Evolutionary conservation across 306 rosid genomes (phyloP), one percentile per base, ranked within the genome.

Genomic region (Ormosia semicastrata): DNA sequence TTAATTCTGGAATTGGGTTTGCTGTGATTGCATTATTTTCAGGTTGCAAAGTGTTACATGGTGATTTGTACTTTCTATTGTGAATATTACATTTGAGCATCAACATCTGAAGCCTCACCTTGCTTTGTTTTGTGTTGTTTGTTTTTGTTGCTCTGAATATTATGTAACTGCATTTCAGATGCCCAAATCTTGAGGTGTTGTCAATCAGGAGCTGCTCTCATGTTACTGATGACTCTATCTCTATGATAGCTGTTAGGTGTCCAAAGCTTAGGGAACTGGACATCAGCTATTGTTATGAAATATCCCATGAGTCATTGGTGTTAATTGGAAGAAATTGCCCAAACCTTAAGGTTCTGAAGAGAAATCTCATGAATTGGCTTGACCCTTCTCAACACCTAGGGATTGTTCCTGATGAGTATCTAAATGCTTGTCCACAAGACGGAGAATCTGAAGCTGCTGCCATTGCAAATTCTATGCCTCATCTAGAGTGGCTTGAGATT

Each of bases 381-480:
- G 96, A 92, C 77, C 89, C 97, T 68, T 90, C 96, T 24, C 89
- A 89, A 49, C 90, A 95, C n/a, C 3, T 39, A 7, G 92, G 95
- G 59, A 66, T 90, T 44, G 94, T 95, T 84, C 99, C 99, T 12
- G 40, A 85, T 8, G 89, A 81, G 67, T 93, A 92, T 71, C 84
- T 91, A 3, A 85, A 86, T 81, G 91, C 93, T 57, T 88, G 92
- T 83, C 99, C 97, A 3, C 98, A 93, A 92, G 99, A 95, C 49
- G 91, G 90, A 68, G 92, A 92, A 54, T 66, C 89, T n/a, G 99
- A 95, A 71, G 94, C 98, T 68, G 81, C 90, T 24, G 94, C 93
- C 17, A 92, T 95, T 75, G 97, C 91, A 34, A 88, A 86, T 62
- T 90, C 80, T 59, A 92, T 95, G 91, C 98, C 92, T 77, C 78